A percentile compares a stretch with the other conserved stretches of the same genome.
Conservation (phyloP, 2,329 filamentous ascomycete species). For the Alternaria arbusti region DNA sequence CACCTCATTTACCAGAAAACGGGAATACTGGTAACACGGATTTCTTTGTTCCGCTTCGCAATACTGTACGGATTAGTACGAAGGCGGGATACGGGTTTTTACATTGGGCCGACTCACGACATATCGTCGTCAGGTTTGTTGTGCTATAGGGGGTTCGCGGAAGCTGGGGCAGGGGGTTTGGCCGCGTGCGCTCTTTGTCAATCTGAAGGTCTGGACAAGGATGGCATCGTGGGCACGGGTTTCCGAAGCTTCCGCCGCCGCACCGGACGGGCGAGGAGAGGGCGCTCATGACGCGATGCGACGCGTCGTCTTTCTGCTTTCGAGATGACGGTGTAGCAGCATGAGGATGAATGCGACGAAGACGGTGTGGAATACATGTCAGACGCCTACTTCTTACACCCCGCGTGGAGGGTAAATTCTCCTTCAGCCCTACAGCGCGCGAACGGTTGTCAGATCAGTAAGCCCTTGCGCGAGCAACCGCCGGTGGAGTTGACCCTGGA, state of each 20-base stretch:
- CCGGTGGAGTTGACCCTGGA: constrained; percentile 22
- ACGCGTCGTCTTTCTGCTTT: not conserved
- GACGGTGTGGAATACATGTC: not conserved
- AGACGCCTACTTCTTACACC: constrained; percentile 2
- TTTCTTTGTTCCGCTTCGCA: not conserved
- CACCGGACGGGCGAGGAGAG: not conserved
- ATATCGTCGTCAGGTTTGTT: not conserved
- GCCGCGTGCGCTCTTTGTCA: not conserved
- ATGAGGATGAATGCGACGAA: not conserved
- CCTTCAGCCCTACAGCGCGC: constrained; percentile 26
- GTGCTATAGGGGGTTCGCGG: not conserved
- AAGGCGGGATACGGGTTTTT: not conserved
- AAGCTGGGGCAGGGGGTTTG: not conserved
- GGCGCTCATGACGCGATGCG: not conserved
- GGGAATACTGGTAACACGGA: not conserved
- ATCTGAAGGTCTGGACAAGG: not conserved
- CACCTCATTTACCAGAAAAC: not conserved
- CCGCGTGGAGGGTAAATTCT: constrained; percentile 19
- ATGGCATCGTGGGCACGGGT: not conserved
- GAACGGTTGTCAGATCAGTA: constrained; percentile 26
- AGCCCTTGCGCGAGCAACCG: constrained; percentile 37
- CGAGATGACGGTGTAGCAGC: not conserved
- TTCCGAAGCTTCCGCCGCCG: not conserved
- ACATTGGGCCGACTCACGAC: not conserved
- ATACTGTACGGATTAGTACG: not conserved